Evolutionary conservation across 768 basidiomycete genomes (phyloP).

Genomic region (Amanita muscaria): DNA sequence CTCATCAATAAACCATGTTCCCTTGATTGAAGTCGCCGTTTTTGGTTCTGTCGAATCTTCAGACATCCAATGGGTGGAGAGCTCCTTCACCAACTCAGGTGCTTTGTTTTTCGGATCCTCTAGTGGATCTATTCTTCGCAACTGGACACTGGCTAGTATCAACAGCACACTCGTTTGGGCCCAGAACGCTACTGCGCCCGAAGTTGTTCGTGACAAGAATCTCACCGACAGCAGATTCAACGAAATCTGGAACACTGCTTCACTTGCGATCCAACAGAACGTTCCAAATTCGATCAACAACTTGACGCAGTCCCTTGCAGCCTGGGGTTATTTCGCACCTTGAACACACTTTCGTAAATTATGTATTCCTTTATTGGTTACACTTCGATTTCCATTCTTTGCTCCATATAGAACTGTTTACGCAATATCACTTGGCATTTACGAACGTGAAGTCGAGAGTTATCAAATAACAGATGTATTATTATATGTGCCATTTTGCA

Average conservation of each 20-base stretch:
- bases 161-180: slow-evolving; percentile 40
- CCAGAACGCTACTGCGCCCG: slow-evolving; percentile 38
- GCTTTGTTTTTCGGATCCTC: slow-evolving; percentile 54
- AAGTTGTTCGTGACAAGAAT: slow-evolving; percentile 43
- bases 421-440: too few relatives aligned
- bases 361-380: neutral
- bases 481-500: neutral
- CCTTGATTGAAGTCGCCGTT: slow-evolving; percentile 52
- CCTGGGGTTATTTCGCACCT: slow-evolving; percentile 6
- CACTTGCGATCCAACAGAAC: slow-evolving; percentile 25
- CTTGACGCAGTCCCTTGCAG: slow-evolving; percentile 4
- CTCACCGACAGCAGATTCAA: slow-evolving; percentile 36
- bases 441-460: too few relatives aligned
- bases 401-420: too few relatives aligned
- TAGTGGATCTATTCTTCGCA: slow-evolving; percentile 36
- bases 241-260: slow-evolving; percentile 39
- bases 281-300: slow-evolving; percentile 13
- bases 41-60: slow-evolving; percentile 45
- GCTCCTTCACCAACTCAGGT: slow-evolving; percentile 42
- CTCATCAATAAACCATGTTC: slow-evolving; percentile 35
- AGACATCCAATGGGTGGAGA: slow-evolving; percentile 39
- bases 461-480: too few relatives aligned
- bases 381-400: too few relatives aligned
- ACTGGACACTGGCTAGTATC: slow-evolving; percentile 42
- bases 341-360: neutral